Evolutionary conservation across 169 alveolate genomes (phyloP).

Genomic region (Toxoplasma gondii): DNA sequence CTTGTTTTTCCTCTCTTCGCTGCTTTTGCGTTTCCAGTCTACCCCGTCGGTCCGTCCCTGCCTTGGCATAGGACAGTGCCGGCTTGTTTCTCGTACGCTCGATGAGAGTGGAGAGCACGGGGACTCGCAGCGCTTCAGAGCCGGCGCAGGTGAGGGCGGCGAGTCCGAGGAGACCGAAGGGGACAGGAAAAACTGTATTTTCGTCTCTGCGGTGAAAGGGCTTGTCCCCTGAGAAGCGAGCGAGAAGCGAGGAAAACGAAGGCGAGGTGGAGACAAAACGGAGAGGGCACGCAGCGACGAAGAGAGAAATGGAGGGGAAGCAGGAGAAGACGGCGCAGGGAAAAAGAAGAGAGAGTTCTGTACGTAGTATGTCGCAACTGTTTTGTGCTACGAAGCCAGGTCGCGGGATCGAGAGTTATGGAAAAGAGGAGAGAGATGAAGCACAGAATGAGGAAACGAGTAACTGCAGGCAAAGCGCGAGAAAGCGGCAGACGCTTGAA

Average conservation of each 20-base stretch:
- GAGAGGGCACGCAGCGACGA: not conserved
- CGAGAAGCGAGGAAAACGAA: not conserved
- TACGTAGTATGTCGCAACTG: not conserved
- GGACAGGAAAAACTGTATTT: not conserved
- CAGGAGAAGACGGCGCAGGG: not conserved
- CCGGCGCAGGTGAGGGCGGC: not conserved
- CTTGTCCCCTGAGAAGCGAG: not conserved
- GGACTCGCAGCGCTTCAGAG: not conserved
- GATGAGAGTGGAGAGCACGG: not conserved
- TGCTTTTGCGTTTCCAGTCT: too few species aligned
- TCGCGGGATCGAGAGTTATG: not conserved
- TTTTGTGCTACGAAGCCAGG: not conserved
- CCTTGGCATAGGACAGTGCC: too few species aligned
- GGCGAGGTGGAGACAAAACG: not conserved
- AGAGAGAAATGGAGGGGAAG: too few species aligned
- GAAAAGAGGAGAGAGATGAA: too few species aligned
- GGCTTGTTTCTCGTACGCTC: not conserved
- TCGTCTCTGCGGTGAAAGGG: not conserved
- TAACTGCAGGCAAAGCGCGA: too few species aligned
- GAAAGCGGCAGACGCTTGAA: not conserved
- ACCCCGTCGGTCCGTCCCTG: too few species aligned
- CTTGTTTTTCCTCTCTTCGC: too few species aligned
- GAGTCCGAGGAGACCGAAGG: not conserved
- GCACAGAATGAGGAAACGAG: too few species aligned
- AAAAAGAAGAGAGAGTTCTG: not conserved